Evolutionary conservation across 2,329 filamentous ascomycete species (phyloP).

Genomic region (Ophiostoma piceae): DNA sequence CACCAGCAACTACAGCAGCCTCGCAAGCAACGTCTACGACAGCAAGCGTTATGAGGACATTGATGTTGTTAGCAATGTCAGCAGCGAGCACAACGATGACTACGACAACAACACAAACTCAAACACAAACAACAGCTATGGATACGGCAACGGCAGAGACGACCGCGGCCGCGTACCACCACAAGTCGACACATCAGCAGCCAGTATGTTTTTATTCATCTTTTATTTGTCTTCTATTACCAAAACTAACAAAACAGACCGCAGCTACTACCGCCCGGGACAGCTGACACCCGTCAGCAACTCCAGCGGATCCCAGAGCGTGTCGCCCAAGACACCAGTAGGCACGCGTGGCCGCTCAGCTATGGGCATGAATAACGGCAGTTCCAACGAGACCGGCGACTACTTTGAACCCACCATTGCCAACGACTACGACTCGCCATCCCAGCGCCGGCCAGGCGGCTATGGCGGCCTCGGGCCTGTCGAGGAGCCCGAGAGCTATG

Average conservation of each 20-base stretch:
- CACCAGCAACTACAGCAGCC: constrained; percentile 3
- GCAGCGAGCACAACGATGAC: constrained; percentile 24
- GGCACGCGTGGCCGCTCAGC: constrained; percentile 31
- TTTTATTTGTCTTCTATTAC: constrained; percentile 18
- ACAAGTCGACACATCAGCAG: constrained; percentile 52
- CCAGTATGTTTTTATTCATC: constrained; percentile 43
- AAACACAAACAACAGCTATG: constrained; percentile 31
- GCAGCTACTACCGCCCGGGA: constrained; percentile 49
- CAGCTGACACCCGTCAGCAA: constrained; percentile 61
- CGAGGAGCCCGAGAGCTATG: background rate
- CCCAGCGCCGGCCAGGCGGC: constrained; percentile 40
- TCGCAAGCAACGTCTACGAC: background rate
- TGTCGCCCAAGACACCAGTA: constrained; percentile 58
- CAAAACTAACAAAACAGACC: constrained; percentile 41
- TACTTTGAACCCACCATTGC: constrained; percentile 45
- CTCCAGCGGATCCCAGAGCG: constrained; percentile 53
- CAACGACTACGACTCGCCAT: constrained; percentile 38
- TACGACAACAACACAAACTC: constrained; percentile 14
- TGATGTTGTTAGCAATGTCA: constrained; percentile 28
- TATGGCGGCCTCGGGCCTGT: constrained; percentile 46
- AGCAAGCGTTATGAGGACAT: background rate
- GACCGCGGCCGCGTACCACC: constrained; percentile 47
- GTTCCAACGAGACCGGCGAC: constrained; percentile 36
- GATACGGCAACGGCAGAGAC: constrained; percentile 31
- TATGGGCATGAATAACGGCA: constrained; percentile 32